These are phyloP conservation scores for Basipetospora chlamydospora DNA, from an alignment of 2,329 filamentous ascomycete genomes.

Conservation along the genomic window DNA sequence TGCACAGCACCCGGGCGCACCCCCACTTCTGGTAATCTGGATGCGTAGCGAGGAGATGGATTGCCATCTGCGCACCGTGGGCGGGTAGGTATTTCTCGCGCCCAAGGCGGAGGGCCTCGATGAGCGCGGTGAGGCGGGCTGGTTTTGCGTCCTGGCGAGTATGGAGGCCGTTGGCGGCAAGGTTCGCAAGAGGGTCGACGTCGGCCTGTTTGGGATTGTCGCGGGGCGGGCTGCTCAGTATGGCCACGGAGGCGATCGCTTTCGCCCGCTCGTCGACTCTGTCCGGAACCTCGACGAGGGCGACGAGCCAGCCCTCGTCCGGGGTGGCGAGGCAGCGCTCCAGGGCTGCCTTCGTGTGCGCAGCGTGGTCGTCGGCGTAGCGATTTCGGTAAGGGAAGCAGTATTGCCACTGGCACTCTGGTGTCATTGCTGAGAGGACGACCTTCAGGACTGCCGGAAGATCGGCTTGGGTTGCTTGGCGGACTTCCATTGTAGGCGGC, in stretches of 20 bases:
- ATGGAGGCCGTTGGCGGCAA: background rate
- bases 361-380: background rate
- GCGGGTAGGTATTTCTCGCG: background rate
- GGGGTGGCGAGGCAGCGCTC: background rate
- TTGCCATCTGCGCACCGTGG: background rate
- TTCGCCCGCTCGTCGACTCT: background rate
- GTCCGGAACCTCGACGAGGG: background rate
- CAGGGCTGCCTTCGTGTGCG: background rate
- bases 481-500: background rate
- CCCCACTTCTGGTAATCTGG: background rate
- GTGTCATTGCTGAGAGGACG: background rate
- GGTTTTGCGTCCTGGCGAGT: background rate
- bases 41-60: background rate
- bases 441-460: background rate
- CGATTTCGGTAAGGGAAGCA: background rate
- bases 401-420: background rate
- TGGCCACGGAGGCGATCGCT: background rate
- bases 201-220: background rate
- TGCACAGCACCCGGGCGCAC: slow-evolving; percentile 21
- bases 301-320: background rate
- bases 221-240: background rate
- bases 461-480: background rate
- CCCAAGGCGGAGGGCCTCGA: background rate
- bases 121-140: background rate
- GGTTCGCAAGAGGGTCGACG: background rate